Conservation (phyloP, 768 basidiomycete species). For the Pleurotus tuber-regium region DNA sequence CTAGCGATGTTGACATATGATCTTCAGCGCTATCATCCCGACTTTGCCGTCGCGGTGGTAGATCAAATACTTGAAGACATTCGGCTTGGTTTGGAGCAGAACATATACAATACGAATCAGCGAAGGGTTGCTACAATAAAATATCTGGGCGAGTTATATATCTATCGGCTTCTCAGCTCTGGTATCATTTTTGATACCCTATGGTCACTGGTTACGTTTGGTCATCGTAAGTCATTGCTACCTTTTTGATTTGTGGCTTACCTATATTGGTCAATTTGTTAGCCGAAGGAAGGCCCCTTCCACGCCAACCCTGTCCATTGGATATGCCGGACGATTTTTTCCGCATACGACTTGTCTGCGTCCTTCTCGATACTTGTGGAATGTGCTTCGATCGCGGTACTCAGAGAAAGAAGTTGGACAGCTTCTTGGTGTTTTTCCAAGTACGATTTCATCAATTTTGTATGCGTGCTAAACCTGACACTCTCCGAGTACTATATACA, state of each 20-base stretch:
- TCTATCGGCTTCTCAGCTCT: slow-evolving; percentile 89
- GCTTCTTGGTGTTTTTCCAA: slow-evolving; percentile 92
- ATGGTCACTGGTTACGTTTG: slow-evolving; percentile 94
- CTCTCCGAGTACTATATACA: slow-evolving; percentile 71
- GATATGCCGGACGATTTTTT: slow-evolving; percentile 98
- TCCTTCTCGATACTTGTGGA: slow-evolving; percentile 91
- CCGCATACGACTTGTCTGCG: slow-evolving; percentile 87
- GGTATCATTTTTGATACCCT: slow-evolving; percentile 89
- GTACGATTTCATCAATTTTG: slow-evolving; percentile 36
- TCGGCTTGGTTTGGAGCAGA: slow-evolving; percentile 87
- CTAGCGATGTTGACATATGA: slow-evolving; percentile 96
- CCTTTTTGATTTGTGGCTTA: not conserved
- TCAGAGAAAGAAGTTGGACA: slow-evolving; percentile 90
- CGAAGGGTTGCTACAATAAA: slow-evolving; percentile 88
- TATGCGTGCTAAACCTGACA: not conserved
- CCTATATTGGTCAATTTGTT: slow-evolving; percentile 15
- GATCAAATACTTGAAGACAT: slow-evolving; percentile 96
- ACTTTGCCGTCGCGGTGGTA: slow-evolving; percentile 83
- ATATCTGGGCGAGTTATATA: slow-evolving; percentile 96
- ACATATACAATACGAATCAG: slow-evolving; percentile 94
- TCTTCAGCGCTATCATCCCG: slow-evolving; percentile 87
- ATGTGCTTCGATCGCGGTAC: slow-evolving; percentile 97
- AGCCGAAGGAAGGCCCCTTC: slow-evolving; percentile 91
- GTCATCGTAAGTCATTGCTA: slow-evolving; percentile 71
- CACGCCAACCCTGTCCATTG: slow-evolving; percentile 66